Conservation (phyloP, 495 filamentous ascomycete species). For the Usnea hakonensis region DNA sequence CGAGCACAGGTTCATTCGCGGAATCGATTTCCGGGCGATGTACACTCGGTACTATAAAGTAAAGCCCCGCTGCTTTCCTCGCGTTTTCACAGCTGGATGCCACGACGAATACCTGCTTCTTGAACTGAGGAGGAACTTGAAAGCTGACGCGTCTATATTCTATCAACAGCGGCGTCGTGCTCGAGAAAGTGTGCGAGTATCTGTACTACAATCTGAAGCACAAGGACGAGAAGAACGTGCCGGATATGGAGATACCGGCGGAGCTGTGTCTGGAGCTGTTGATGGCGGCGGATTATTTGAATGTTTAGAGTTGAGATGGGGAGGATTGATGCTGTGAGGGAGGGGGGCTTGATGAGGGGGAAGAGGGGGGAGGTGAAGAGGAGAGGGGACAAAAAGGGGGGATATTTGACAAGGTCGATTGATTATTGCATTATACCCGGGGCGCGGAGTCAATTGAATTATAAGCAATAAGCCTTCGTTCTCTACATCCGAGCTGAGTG, state of each 20-base stretch:
- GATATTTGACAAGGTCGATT: background rate
- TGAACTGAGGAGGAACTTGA: too few species aligned
- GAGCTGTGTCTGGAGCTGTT: conserved; percentile 74
- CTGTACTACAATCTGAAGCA: conserved; percentile 84
- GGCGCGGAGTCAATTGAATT: background rate
- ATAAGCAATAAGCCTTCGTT: background rate
- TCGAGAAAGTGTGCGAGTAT: conserved; percentile 90
- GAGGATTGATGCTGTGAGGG: background rate
- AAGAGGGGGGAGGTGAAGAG: background rate
- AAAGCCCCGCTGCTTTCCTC: conserved; percentile 26
- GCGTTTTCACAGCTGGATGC: background rate
- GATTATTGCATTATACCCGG: background rate
- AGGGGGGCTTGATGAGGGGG: background rate
- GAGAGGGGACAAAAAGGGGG: background rate
- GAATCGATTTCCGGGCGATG: conserved; percentile 63
- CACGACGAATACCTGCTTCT: background rate
- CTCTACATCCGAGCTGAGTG: background rate
- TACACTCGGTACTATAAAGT: conserved; percentile 65
- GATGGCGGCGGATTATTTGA: conserved; percentile 72
- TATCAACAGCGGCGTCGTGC: conserved; percentile 56
- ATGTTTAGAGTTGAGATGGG: conserved; percentile 28
- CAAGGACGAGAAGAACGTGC: conserved; percentile 64
- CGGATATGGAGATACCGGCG: conserved; percentile 80
- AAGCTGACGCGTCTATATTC: background rate
- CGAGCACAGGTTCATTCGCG: conserved; percentile 53